These are phyloP conservation scores for Reticulascus tulasneorum DNA, from an alignment of 2,329 filamentous ascomycete species.

Conservation along the genomic window DNA sequence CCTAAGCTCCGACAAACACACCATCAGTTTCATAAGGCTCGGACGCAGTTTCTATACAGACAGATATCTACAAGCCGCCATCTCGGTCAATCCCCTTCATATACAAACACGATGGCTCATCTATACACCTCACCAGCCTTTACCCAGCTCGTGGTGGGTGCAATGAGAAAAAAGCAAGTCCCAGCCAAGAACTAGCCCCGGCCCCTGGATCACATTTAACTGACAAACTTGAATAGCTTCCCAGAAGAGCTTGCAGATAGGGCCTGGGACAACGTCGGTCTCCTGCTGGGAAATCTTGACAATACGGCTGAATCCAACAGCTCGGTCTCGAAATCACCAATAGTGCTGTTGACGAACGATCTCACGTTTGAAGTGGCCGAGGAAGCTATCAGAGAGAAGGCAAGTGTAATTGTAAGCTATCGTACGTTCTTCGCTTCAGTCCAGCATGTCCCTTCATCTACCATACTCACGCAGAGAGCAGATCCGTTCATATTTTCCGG, in stretches of 20 bases:
- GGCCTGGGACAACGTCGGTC: conserved; percentile 94
- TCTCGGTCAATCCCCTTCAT: background rate
- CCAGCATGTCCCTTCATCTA: background rate
- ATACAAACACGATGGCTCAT: too few relatives aligned
- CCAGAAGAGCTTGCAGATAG: conserved; percentile 85
- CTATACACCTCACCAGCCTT: conserved; percentile 31
- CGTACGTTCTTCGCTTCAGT: conserved; percentile 44
- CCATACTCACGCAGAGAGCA: too few relatives aligned
- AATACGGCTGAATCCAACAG: conserved; percentile 31
- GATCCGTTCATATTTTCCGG: conserved; percentile 96
- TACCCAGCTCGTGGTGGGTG: conserved; percentile 62
- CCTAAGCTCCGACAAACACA: too few relatives aligned
- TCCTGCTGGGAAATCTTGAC: conserved; percentile 55
- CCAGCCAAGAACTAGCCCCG: background rate
- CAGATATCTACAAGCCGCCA: too few relatives aligned
- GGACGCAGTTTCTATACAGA: too few relatives aligned
- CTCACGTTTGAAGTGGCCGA: conserved; percentile 84
- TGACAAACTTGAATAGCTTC: conserved; percentile 55
- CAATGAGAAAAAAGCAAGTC: conserved; percentile 75
- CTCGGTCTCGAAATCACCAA: conserved; percentile 21
- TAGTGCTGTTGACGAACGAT: conserved; percentile 71
- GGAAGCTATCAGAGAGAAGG: conserved; percentile 76
- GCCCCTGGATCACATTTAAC: background rate
- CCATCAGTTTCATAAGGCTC: too few relatives aligned
- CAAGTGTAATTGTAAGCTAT: conserved; percentile 82